These are phyloP conservation scores for Euphorbia celastroides DNA, from an alignment of 441 rosid genomes.

Conservation along the genomic window DNA sequence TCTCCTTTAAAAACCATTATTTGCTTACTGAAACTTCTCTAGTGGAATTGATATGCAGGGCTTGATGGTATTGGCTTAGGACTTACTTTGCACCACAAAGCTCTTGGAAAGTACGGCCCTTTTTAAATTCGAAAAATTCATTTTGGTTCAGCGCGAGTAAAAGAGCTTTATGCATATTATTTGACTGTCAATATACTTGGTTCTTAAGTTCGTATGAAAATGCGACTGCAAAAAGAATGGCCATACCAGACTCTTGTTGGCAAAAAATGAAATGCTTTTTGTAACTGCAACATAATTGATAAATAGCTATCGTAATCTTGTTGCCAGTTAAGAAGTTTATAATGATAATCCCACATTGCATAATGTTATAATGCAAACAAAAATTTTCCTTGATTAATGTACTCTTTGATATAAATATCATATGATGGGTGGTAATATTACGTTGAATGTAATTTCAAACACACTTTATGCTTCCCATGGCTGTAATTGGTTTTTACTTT, in stretches of 20 bases:
- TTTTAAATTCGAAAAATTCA: background rate
- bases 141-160: background rate
- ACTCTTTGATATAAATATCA: background rate
- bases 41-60: conserved; percentile 40
- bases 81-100: conserved; percentile 73
- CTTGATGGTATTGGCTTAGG: conserved; percentile 86
- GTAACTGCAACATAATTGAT: background rate
- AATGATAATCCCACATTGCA: background rate
- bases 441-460: background rate
- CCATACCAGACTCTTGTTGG: background rate
- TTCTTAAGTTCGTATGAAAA: background rate
- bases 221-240: background rate
- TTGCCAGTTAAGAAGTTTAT: background rate
- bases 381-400: no score
- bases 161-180: background rate
- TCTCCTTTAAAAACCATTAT: no score
- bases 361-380: background rate
- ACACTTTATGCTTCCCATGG: background rate
- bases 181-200: background rate
- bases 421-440: background rate
- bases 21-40: background rate
- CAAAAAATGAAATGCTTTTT: background rate
- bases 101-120: conserved; percentile 82
- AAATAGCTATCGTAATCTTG: background rate
- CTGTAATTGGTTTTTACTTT: background rate